phyloP scores from a whole-genome alignment of 805 yeast species.

The Zygoascus ofunaensis region DNA sequence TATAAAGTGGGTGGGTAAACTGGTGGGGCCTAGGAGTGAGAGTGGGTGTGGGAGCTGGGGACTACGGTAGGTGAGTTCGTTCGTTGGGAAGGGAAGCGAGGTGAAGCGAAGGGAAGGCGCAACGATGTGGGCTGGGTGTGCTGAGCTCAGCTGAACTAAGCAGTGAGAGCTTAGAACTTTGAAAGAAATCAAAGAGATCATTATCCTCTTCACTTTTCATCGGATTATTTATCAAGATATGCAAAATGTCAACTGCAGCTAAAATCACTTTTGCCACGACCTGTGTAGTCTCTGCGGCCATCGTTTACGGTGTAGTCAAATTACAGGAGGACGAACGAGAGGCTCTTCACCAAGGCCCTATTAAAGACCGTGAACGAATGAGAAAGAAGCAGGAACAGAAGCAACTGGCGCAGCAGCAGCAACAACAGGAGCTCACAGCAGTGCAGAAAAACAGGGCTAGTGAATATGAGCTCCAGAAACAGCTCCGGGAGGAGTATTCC shows the following conservation, averaged over 20 bases:
- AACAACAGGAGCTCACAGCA: conserved; percentile 8
- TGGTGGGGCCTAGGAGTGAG: too few relatives aligned
- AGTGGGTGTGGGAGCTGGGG: too few relatives aligned
- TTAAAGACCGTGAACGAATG: conserved; percentile 19
- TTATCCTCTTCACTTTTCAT: too few relatives aligned
- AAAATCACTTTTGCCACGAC: conserved; percentile 62
- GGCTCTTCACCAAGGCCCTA: conserved; percentile 20
- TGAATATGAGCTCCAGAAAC: conserved; percentile 20
- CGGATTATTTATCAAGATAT: too few relatives aligned
- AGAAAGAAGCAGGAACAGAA: conserved; percentile 16
- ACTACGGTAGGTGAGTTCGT: too few relatives aligned
- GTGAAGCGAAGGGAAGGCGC: too few relatives aligned
- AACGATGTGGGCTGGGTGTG: too few relatives aligned
- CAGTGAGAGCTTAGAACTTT: too few relatives aligned
- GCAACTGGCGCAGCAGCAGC: conserved; percentile 13
- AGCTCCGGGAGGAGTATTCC: conserved; percentile 16
- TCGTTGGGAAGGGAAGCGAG: too few relatives aligned
- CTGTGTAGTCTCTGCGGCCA: conserved; percentile 43
- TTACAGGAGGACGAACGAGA: conserved; percentile 63
- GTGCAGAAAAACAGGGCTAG: conserved; percentile 14
- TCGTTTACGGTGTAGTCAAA: conserved; percentile 61
- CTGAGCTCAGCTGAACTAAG: too few relatives aligned
- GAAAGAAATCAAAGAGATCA: too few relatives aligned
- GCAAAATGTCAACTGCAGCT: conserved; percentile 72
- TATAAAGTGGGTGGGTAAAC: too few relatives aligned